These are phyloP conservation scores for Boletus sp. DNA, from an alignment of 768 basidiomycete species.

Conservation along the genomic window DNA sequence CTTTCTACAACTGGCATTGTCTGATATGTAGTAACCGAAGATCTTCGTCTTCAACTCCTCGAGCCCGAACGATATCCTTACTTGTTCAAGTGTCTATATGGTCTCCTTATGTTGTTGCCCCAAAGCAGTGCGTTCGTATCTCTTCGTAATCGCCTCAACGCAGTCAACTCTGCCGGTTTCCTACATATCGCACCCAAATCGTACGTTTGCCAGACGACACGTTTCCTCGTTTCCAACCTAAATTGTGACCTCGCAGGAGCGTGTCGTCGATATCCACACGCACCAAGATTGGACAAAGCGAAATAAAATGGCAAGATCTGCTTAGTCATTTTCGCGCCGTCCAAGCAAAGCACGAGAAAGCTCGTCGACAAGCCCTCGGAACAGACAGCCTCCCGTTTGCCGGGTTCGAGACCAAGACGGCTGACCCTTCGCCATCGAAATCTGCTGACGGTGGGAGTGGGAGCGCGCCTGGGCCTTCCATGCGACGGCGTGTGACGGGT, in stretches of 20 bases:
- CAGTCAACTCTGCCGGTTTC: constrained; percentile 93
- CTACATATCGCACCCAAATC: constrained; percentile 85
- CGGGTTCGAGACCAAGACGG: constrained; percentile 37
- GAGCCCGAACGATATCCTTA: constrained; percentile 97
- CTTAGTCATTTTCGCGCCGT: constrained; percentile 88
- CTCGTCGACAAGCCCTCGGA: constrained; percentile 75
- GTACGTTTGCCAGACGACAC: constrained; percentile 41
- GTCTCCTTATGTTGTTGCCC: constrained; percentile 92
- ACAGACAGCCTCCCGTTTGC: constrained; percentile 52
- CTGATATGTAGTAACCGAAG: constrained; percentile 34
- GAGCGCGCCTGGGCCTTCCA: constrained; percentile 36
- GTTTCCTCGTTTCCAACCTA: background rate
- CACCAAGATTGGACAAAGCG: constrained; percentile 77
- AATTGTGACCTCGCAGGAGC: constrained; percentile 31
- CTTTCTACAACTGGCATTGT: background rate
- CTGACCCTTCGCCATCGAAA: constrained; percentile 18
- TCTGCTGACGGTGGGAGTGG: background rate
- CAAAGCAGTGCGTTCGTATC: constrained; percentile 97
- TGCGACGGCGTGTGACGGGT: constrained; percentile 64
- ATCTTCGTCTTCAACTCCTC: constrained; percentile 86
- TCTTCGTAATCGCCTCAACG: constrained; percentile 87
- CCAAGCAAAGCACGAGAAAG: constrained; percentile 89
- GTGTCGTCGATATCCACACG: constrained; percentile 46
- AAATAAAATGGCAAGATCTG: constrained; percentile 97
- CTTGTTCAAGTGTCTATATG: constrained; percentile 96